A percentile compares a stretch with the other conserved stretches of the same genome.
Conservation (phyloP, 345 rosid genomes). For the Bruguiera gymnorhiza region DNA sequence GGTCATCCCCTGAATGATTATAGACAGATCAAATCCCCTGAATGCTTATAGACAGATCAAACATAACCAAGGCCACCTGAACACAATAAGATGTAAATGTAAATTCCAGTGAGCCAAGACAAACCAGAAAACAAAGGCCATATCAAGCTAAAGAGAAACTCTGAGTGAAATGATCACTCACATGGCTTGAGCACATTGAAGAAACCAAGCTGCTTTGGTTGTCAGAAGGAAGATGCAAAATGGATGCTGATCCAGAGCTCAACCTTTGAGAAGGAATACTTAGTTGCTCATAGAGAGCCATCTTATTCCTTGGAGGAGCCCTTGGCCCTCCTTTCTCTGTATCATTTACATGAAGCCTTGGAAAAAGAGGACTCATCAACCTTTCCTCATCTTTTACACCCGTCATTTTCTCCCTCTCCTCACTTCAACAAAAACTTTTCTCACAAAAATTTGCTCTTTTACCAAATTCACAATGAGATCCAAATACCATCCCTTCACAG, state of each 20-base stretch:
- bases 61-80: too few species aligned
- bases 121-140: neutral
- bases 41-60: too few species aligned
- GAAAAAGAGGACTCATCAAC: conserved; percentile 55
- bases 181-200: conserved; percentile 36
- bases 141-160: neutral
- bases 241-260: conserved; percentile 29
- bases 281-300: conserved; percentile 73
- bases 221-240: conserved; percentile 34
- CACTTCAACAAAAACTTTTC: conserved; percentile 19
- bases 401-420: conserved; percentile 25
- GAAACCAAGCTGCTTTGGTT: conserved; percentile 30
- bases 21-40: too few species aligned
- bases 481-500: conserved; percentile 18
- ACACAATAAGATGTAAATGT: too few species aligned
- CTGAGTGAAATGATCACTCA: conserved; percentile 26
- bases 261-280: conserved; percentile 55
- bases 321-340: conserved; percentile 61
- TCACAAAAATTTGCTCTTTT: conserved; percentile 5
- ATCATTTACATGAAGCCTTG: conserved; percentile 67
- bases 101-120: too few species aligned
- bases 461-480: conserved; percentile 16
- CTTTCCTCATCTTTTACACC: conserved; percentile 45
- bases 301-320: conserved; percentile 74
- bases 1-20: too few species aligned